These are phyloP conservation scores for Fusarium incarnatum DNA, from an alignment of 2,329 filamentous ascomycete genomes.

Conservation along the genomic window DNA sequence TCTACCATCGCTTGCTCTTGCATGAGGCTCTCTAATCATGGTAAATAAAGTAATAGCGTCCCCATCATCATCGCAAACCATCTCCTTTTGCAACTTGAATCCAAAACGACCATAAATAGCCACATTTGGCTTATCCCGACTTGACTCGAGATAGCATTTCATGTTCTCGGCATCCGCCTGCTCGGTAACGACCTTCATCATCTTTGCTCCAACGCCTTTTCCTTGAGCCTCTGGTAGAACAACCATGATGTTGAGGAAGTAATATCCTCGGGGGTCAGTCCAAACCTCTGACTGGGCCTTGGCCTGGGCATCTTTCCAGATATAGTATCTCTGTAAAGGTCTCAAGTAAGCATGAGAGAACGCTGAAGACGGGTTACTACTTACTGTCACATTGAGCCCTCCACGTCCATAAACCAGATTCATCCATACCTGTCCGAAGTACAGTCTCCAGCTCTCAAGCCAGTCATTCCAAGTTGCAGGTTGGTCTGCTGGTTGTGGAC, in stretches of 20 bases:
- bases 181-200: slow-evolving; percentile 73
- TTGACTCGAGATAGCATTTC: slow-evolving; percentile 78
- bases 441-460: slow-evolving; percentile 73
- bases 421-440: slow-evolving; percentile 72
- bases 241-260: slow-evolving; percentile 81
- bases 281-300: slow-evolving; percentile 71
- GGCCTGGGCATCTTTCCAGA: slow-evolving; percentile 76
- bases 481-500: slow-evolving; percentile 61
- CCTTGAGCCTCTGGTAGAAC: slow-evolving; percentile 74
- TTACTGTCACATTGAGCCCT: slow-evolving; percentile 70
- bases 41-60: slow-evolving; percentile 64
- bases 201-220: slow-evolving; percentile 71
- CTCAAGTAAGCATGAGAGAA: background rate
- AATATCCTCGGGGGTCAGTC: slow-evolving; percentile 75
- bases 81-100: slow-evolving; percentile 72
- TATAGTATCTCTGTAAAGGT: slow-evolving; percentile 68
- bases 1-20: background rate
- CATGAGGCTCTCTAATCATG: slow-evolving; percentile 58
- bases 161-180: slow-evolving; percentile 72
- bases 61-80: slow-evolving; percentile 73
- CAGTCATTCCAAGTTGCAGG: slow-evolving; percentile 71
- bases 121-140: slow-evolving; percentile 74
- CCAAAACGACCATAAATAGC: slow-evolving; percentile 77
- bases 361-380: rapidly evolving
- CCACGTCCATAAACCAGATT: slow-evolving; percentile 77